Percentiles rank a stretch among this genome's conserved stretches.
Conservation (phyloP, 2,329 filamentous ascomycete species). For the Fusarium sp. region DNA sequence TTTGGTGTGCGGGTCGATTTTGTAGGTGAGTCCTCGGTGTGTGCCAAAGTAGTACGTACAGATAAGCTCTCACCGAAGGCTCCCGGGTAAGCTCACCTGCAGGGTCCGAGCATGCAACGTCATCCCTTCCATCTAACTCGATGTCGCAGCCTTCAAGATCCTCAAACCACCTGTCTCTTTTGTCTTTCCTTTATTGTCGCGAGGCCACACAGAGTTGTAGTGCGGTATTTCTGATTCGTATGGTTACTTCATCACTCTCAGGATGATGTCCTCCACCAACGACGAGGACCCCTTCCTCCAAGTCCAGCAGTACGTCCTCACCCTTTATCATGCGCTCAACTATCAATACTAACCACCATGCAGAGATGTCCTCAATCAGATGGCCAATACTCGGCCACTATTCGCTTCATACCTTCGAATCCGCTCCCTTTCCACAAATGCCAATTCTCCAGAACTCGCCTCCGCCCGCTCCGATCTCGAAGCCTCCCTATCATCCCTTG, state of each 20-base stretch:
- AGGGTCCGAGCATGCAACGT: constrained; percentile 45
- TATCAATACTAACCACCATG: constrained; percentile 17
- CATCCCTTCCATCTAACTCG: constrained; percentile 43
- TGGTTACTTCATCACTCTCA: constrained; percentile 42
- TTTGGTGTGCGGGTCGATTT: constrained; percentile 45
- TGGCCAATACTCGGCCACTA: constrained; percentile 83
- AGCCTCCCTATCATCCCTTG: constrained; percentile 72
- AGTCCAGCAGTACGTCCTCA: constrained; percentile 70
- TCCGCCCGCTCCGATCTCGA: constrained; percentile 79
- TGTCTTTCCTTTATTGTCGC: background rate
- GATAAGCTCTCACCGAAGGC: constrained; percentile 19
- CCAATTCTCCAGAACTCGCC: constrained; percentile 84
- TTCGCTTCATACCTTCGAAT: constrained; percentile 97
- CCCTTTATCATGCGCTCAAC: background rate
- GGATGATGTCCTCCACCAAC: constrained; percentile 75
- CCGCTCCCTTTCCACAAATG: constrained; percentile 80
- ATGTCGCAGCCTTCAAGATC: constrained; percentile 39
- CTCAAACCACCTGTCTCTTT: constrained; percentile 18
- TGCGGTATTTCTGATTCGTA: constrained; percentile 37
- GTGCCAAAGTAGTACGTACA: constrained; percentile 37
- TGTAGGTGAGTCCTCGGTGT: constrained; percentile 43
- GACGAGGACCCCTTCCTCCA: constrained; percentile 79
- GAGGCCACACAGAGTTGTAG: background rate
- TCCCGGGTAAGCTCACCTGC: constrained; percentile 22
- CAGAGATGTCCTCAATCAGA: constrained; percentile 89